Evolutionary conservation across 2,329 filamentous ascomycete species (phyloP).

Genomic region (Talaromyces sp.): DNA sequence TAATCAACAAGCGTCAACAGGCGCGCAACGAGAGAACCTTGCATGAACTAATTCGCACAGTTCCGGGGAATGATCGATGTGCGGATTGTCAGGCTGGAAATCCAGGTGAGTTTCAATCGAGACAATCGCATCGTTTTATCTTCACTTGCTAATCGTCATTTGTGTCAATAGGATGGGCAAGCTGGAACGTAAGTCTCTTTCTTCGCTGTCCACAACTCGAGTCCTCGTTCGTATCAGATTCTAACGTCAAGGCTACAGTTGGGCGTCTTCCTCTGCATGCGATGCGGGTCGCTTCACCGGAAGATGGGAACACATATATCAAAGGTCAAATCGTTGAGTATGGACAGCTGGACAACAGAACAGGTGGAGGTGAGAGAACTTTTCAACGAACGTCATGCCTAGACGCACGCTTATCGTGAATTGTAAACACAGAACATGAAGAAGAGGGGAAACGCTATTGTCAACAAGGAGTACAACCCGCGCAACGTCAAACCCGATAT

Average conservation of each 20-base stretch:
- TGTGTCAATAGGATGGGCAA: slow-evolving; percentile 69
- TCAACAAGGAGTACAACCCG: slow-evolving; percentile 87
- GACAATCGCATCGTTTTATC: slow-evolving; percentile 15
- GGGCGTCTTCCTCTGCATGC: slow-evolving; percentile 95
- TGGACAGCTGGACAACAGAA: slow-evolving; percentile 95
- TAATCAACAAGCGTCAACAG: slow-evolving; percentile 92
- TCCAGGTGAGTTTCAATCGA: slow-evolving; percentile 61
- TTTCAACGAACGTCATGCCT: background rate
- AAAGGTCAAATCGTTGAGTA: slow-evolving; percentile 96
- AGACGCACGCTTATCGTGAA: background rate
- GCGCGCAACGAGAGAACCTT: slow-evolving; percentile 90
- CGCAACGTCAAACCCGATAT: slow-evolving; percentile 75
- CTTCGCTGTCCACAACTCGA: background rate
- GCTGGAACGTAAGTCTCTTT: slow-evolving; percentile 69
- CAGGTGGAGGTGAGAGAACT: slow-evolving; percentile 75
- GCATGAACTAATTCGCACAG: slow-evolving; percentile 77
- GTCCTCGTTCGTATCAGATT: slow-evolving; percentile 6
- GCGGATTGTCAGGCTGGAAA: slow-evolving; percentile 90
- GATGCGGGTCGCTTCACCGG: slow-evolving; percentile 89
- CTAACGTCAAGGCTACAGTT: slow-evolving; percentile 51
- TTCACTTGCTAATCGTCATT: background rate
- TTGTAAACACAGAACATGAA: slow-evolving; percentile 71
- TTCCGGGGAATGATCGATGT: slow-evolving; percentile 87
- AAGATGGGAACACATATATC: slow-evolving; percentile 97
- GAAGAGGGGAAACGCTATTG: slow-evolving; percentile 76